Percentiles rank a stretch among this genome's conserved stretches.
These are phyloP conservation scores for Aspergillus nidulans DNA, from an alignment of 495 filamentous ascomycete species.

Conservation along the genomic window DNA sequence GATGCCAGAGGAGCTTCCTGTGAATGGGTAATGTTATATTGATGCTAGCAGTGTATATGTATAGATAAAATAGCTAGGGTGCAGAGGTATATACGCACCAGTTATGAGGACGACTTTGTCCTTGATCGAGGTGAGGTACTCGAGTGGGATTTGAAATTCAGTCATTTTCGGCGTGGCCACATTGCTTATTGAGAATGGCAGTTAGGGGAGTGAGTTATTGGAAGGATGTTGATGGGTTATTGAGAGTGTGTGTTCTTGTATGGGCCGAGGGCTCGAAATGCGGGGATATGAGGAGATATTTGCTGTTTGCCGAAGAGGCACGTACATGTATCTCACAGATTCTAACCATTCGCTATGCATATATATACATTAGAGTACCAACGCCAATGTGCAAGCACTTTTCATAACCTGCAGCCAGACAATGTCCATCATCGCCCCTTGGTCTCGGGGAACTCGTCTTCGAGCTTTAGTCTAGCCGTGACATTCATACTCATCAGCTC, in stretches of 20 bases:
- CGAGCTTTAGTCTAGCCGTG: conserved; percentile 74
- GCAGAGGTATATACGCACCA: conserved; percentile 25
- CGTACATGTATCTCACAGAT: not conserved
- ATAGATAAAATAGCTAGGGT: too few species aligned
- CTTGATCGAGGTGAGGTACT: conserved; percentile 29
- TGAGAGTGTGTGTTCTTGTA: not conserved
- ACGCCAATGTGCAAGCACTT: conserved; percentile 12
- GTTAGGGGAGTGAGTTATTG: too few species aligned
- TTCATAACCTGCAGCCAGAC: not conserved
- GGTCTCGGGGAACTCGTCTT: conserved; percentile 79
- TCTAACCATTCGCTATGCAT: conserved; percentile 24
- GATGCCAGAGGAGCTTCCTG: conserved; percentile 50
- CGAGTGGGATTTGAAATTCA: conserved; percentile 11
- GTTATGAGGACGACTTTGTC: conserved; percentile 47
- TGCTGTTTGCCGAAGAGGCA: not conserved
- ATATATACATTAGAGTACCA: conserved; percentile 12
- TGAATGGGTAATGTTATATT: not conserved
- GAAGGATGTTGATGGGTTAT: not conserved
- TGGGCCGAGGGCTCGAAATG: not conserved
- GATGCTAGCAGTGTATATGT: too few species aligned
- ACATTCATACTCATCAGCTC: conserved; percentile 98
- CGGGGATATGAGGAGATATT: not conserved
- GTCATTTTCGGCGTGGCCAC: too few species aligned
- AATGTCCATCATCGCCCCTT: conserved; percentile 28
- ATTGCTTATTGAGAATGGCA: too few species aligned